Evolutionary conservation across 306 rosid genomes (phyloP).

Genomic region (Calophaca sinica): DNA sequence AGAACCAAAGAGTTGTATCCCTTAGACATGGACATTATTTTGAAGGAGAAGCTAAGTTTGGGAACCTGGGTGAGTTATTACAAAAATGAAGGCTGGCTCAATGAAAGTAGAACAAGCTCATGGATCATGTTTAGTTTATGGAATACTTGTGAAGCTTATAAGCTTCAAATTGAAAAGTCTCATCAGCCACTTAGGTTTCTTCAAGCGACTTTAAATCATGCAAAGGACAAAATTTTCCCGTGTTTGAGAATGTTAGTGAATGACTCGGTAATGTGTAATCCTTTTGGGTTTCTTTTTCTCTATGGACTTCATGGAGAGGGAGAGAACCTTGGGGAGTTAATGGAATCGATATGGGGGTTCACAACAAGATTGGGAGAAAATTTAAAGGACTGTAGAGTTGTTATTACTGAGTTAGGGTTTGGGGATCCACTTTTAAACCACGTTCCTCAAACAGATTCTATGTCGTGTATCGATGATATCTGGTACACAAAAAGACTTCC

Average conservation of each 20-base stretch:
- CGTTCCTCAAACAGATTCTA: slow-evolving; percentile 55
- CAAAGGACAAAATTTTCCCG: slow-evolving; percentile 64
- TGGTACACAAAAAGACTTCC: slow-evolving; percentile 65
- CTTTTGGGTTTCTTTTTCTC: slow-evolving; percentile 59
- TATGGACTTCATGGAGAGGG: slow-evolving; percentile 79
- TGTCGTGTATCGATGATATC: slow-evolving; percentile 67
- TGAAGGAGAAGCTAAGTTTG: slow-evolving; percentile 70
- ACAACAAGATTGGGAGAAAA: slow-evolving; percentile 62
- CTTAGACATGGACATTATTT: slow-evolving; percentile 64
- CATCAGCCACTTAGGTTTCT: slow-evolving; percentile 60
- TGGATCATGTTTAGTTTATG: slow-evolving; percentile 80
- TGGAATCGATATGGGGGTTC: slow-evolving; percentile 68
- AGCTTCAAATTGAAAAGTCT: slow-evolving; percentile 63
- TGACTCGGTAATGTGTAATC: slow-evolving; percentile 28
- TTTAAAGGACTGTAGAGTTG: slow-evolving; percentile 40
- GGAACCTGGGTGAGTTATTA: slow-evolving; percentile 82
- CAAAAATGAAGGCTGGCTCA: slow-evolving; percentile 55
- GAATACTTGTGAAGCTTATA: slow-evolving; percentile 66
- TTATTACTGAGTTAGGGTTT: slow-evolving; percentile 49
- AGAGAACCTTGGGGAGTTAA: slow-evolving; percentile 65
- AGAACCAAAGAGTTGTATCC: slow-evolving; percentile 64
- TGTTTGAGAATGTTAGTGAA: slow-evolving; percentile 59
- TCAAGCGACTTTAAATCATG: slow-evolving; percentile 55
- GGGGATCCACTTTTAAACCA: slow-evolving; percentile 67
- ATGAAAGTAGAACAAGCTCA: slow-evolving; percentile 48